Evolutionary conservation across 1,139 yeast species (phyloP).

Genomic region (Yamadazyma dendronema): DNA sequence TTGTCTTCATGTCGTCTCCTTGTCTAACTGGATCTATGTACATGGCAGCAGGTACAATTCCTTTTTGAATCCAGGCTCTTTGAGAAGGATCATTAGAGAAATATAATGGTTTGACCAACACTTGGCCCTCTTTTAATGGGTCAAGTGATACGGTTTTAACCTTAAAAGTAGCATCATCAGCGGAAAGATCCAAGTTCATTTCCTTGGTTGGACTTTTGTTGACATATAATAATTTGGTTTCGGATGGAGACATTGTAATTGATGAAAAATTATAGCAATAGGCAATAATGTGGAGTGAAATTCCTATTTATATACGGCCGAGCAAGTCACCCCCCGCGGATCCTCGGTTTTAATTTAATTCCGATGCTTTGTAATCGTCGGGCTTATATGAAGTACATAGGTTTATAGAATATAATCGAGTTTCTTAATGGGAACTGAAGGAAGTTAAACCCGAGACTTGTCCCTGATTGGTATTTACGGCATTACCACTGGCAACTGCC

Average conservation of each 20-base stretch:
- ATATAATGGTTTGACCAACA: constrained; percentile 46
- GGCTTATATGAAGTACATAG: too few relatives aligned
- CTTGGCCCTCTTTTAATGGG: constrained; percentile 38
- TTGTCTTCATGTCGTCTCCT: constrained; percentile 50
- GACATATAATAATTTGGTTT: constrained; percentile 12
- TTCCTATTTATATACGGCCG: not conserved
- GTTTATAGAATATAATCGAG: too few relatives aligned
- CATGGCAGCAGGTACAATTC: constrained; percentile 36
- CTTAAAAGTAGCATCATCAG: constrained; percentile 23
- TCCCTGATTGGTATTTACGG: too few relatives aligned
- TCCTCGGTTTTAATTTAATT: not conserved
- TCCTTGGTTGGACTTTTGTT: constrained; percentile 17
- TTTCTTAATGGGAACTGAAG: too few relatives aligned
- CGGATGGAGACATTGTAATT: constrained; percentile 4
- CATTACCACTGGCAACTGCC: not conserved
- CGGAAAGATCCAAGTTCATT: constrained; percentile 17
- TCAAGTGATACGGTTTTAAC: constrained; percentile 11
- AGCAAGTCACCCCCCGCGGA: not conserved
- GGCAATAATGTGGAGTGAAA: not conserved
- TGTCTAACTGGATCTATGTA: constrained; percentile 48
- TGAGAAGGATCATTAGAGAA: constrained; percentile 71
- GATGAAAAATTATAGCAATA: not conserved
- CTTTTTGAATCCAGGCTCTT: constrained; percentile 56
- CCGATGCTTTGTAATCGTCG: not conserved
- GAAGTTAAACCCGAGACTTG: too few relatives aligned